Evolutionary conservation across 257 asterid genomes (phyloP), one percentile per base, ranked within the genome.

Genomic region (Nicotiana paniculata): DNA sequence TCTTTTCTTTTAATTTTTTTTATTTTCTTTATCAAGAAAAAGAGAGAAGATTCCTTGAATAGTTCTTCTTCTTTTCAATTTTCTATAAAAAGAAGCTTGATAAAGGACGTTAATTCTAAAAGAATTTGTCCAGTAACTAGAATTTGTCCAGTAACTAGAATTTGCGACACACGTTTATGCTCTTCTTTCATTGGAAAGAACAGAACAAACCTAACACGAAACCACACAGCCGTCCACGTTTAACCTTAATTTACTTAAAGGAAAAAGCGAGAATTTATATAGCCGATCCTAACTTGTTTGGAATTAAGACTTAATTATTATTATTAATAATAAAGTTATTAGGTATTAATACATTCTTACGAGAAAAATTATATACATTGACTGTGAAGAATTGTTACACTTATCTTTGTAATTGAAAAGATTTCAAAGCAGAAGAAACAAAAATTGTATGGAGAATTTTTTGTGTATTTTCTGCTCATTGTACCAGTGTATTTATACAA

Each of bases 141-240:
- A 43, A 26, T 68, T 68, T 68, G 48, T 17, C 35, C 33, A 37
- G 54, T 77, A 54, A 32, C 32, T 57, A 59, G 55, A 43, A 26
- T 68, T 68, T 68, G 48, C 77, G 54, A 68, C 77, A 53, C 17
- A 37, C 12, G 77, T 35, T 69, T 33, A 69, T 17, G 30, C 77
- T 69, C 54, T 35, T 35, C 77, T 69, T 32, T 35, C 28, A 69
- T 69, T 69, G 77, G 77, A 69, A 35, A 43, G 43, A 61, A 46
- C 74, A 79, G 13, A 78, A 79, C 30, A 39, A 72, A 79, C 39
- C 70, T 61, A 79, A 79, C 72, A 4, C 69, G 37, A n/a, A 46
- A 37, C 46, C 37, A 35, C 57, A 78, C 37, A 37, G 58, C 21
- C 72, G 53, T 30, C 65, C 57, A 59, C 59, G 74, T 79, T 79